Percentiles rank a stretch among this genome's conserved stretches.
Conservation (phyloP, 306 rosid genomes). For the Prinsepia uniflora region DNA sequence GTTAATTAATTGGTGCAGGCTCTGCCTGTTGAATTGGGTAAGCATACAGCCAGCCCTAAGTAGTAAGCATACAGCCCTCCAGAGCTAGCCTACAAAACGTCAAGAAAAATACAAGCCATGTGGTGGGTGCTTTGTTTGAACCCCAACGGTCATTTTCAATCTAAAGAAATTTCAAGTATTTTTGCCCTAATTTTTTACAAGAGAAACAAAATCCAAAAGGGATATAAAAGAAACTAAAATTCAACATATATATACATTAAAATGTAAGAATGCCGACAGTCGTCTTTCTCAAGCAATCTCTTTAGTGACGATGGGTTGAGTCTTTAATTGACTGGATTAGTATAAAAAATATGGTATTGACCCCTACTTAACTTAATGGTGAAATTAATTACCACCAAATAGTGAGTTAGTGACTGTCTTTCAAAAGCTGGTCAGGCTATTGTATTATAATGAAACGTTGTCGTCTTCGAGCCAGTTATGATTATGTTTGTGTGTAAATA, state of each 20-base stretch:
- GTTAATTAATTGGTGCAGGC: not conserved
- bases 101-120: conserved; percentile 18
- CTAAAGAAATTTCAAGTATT: not conserved
- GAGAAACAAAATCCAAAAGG: not conserved
- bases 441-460: not conserved
- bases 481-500: not conserved
- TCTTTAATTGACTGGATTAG: too few relatives aligned
- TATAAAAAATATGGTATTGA: too few relatives aligned
- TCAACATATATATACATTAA: too few relatives aligned
- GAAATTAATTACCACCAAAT: too few relatives aligned
- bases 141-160: not conserved
- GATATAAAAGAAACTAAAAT: not conserved
- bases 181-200: too few relatives aligned
- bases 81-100: not conserved
- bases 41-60: too few relatives aligned
- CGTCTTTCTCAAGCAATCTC: too few relatives aligned
- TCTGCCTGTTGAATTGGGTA: not conserved
- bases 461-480: not conserved
- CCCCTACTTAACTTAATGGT: too few relatives aligned
- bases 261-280: too few relatives aligned
- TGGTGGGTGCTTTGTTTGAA: conserved; percentile 24
- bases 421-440: conserved; percentile 29
- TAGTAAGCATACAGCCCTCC: not conserved
- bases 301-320: too few relatives aligned
- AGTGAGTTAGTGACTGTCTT: too few relatives aligned